These are phyloP conservation scores for Insectozyma bohioensis DNA, from an alignment of 1,139 yeast genomes.

Conservation along the genomic window DNA sequence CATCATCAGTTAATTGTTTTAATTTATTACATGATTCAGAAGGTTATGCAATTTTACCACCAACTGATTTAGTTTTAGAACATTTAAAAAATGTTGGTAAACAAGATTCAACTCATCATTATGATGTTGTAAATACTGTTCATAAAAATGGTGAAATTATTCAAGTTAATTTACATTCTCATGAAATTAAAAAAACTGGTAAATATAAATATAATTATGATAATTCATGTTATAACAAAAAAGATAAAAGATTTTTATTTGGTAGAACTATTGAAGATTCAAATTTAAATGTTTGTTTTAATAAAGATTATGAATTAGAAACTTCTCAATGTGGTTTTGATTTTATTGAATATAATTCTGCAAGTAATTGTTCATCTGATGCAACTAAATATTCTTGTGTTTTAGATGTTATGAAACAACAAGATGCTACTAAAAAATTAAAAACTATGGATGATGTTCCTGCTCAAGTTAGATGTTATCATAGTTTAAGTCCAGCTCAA, in stretches of 20 bases:
- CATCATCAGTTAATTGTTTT: conserved; percentile 10
- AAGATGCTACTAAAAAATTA: conserved; percentile 16
- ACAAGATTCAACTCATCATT: conserved; percentile 11
- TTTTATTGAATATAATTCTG: conserved; percentile 15
- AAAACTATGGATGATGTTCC: conserved; percentile 17
- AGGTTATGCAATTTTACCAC: conserved; percentile 17
- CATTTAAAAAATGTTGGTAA: conserved; percentile 13
- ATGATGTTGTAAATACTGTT: conserved; percentile 16
- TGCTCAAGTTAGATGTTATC: conserved; percentile 19
- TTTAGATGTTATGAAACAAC: conserved; percentile 16
- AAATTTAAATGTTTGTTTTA: conserved; percentile 13
- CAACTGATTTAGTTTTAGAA: conserved; percentile 16
- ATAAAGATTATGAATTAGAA: conserved; percentile 14
- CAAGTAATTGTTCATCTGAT: conserved; percentile 13
- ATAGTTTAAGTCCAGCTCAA: conserved; percentile 12
- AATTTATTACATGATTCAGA: conserved; percentile 13
- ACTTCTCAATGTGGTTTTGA: conserved; percentile 17
- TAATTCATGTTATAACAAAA: conserved; percentile 13
- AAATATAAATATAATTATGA: conserved; percentile 15
- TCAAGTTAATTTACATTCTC: conserved; percentile 15
- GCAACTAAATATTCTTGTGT: conserved; percentile 17
- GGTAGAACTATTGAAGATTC: conserved; percentile 15
- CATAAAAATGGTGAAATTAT: conserved; percentile 16
- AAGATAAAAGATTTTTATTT: conserved; percentile 11
- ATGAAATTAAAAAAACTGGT: conserved; percentile 15